A percentile compares a stretch with the other conserved stretches of the same genome.
phyloP scores from a whole-genome alignment of 139 green algal species.

The Desmodesmus armatus region DNA sequence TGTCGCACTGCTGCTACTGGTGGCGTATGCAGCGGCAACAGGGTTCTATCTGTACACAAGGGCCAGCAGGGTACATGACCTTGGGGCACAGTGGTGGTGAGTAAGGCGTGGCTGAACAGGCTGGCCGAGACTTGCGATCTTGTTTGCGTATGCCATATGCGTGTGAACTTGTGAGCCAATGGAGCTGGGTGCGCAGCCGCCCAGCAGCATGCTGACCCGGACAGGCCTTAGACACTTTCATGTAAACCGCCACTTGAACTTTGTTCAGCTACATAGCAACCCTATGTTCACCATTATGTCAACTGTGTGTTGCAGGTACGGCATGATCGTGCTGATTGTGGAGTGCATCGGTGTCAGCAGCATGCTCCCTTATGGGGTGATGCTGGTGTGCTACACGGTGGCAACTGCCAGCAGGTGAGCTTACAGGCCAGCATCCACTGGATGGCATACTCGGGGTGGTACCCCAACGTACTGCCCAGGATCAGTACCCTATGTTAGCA shows the following conservation, averaged over 20 bases:
- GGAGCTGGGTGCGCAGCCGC: not conserved
- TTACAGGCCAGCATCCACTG: not conserved
- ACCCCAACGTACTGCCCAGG: too few species aligned
- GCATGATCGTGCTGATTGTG: slow-evolving; percentile 47
- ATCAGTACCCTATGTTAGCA: too few species aligned
- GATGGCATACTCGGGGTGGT: too few species aligned
- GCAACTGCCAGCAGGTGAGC: not conserved
- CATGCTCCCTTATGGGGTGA: slow-evolving; percentile 54
- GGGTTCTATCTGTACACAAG: slow-evolving; percentile 30
- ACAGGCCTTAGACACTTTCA: not conserved
- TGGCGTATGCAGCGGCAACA: not conserved
- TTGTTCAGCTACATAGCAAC: not conserved
- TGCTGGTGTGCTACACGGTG: slow-evolving; percentile 36
- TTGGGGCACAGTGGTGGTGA: slow-evolving; percentile 17
- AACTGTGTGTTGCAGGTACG: slow-evolving; percentile 35
- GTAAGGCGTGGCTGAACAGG: not conserved
- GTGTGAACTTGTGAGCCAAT: not conserved
- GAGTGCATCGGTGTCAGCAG: slow-evolving; percentile 54
- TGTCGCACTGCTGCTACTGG: slow-evolving; percentile 22
- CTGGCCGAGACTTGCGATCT: too few species aligned
- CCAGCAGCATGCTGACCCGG: not conserved
- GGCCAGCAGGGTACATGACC: not conserved
- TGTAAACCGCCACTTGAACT: not conserved
- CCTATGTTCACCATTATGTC: not conserved
- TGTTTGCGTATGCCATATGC: not conserved